Conservation (phyloP, 2,329 filamentous ascomycete genomes). For the Rutstroemia sp. region DNA sequence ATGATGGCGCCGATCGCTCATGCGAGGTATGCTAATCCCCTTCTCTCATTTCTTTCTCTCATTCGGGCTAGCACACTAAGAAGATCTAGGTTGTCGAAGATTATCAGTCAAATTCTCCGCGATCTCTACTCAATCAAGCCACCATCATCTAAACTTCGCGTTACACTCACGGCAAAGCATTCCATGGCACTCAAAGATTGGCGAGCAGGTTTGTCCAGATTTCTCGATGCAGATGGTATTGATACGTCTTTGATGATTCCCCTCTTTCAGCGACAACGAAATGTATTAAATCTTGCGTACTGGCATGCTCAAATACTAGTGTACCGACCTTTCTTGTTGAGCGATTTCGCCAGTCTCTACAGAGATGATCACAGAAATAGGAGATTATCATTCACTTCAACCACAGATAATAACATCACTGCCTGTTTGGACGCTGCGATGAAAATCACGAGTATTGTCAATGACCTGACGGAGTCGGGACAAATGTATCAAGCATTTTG, state of each 20-base stretch:
- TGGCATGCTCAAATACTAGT: slow-evolving; percentile 30
- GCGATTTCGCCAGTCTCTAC: slow-evolving; percentile 24
- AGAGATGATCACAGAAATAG: slow-evolving; percentile 6
- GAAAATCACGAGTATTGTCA: slow-evolving; percentile 33
- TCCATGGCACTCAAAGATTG: slow-evolving; percentile 36
- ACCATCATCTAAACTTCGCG: slow-evolving; percentile 23
- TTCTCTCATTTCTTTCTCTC: background rate
- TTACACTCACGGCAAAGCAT: slow-evolving; percentile 35
- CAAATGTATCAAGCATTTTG: slow-evolving; percentile 36
- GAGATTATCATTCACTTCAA: slow-evolving; percentile 6
- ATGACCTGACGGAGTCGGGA: slow-evolving; percentile 31
- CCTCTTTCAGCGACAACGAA: slow-evolving; percentile 39
- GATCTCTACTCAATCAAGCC: slow-evolving; percentile 37
- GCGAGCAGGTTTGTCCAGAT: slow-evolving; percentile 37
- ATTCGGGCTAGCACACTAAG: background rate
- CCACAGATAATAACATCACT: slow-evolving; percentile 24
- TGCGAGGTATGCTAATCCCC: slow-evolving; percentile 27
- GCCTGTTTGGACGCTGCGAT: slow-evolving; percentile 35
- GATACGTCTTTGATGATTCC: slow-evolving; percentile 38
- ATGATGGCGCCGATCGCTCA: slow-evolving; percentile 40
- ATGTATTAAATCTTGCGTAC: slow-evolving; percentile 31
- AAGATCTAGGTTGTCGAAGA: slow-evolving; percentile 32
- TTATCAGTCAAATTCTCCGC: slow-evolving; percentile 36
- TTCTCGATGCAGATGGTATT: slow-evolving; percentile 37
- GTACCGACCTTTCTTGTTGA: slow-evolving; percentile 29